phyloP scores from a whole-genome alignment of 805 yeast genomes.

The Metschnikowia hibisci region DNA sequence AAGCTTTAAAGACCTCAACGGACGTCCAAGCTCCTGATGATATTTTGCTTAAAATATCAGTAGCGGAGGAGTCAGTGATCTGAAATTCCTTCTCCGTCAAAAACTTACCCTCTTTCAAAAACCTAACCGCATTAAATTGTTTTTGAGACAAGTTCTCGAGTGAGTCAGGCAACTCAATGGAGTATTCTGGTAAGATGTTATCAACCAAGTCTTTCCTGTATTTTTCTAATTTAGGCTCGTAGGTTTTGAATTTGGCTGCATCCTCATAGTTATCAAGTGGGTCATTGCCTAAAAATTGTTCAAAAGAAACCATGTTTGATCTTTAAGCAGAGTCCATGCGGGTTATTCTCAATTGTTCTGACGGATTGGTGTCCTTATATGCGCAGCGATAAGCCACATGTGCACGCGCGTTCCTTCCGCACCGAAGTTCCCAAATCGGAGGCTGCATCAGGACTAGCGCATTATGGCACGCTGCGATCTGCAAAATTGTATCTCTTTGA shows the following conservation, averaged over 20 bases:
- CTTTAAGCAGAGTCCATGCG: neutral
- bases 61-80: slow-evolving; percentile 44
- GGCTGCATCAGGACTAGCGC: neutral
- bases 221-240: slow-evolving; percentile 45
- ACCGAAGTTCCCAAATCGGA: neutral
- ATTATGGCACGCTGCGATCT: neutral
- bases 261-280: slow-evolving; percentile 34
- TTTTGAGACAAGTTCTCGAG: slow-evolving; percentile 30
- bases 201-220: slow-evolving; percentile 36
- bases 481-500: neutral
- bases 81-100: slow-evolving; percentile 36
- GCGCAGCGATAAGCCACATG: neutral
- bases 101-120: slow-evolving; percentile 31
- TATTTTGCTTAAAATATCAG: slow-evolving; percentile 40
- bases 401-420: neutral
- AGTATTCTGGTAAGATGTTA: slow-evolving; percentile 40
- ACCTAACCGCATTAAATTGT: slow-evolving; percentile 37
- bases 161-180: slow-evolving; percentile 31
- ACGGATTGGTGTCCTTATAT: neutral
- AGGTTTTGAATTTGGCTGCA: slow-evolving; percentile 38
- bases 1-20: slow-evolving; percentile 54
- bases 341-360: neutral
- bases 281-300: slow-evolving; percentile 30
- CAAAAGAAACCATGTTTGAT: slow-evolving; percentile 16
- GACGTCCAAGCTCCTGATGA: slow-evolving; percentile 47